phyloP scores from a whole-genome alignment of 371 early-diverging fungal species.

The Mortierella sp. region DNA sequence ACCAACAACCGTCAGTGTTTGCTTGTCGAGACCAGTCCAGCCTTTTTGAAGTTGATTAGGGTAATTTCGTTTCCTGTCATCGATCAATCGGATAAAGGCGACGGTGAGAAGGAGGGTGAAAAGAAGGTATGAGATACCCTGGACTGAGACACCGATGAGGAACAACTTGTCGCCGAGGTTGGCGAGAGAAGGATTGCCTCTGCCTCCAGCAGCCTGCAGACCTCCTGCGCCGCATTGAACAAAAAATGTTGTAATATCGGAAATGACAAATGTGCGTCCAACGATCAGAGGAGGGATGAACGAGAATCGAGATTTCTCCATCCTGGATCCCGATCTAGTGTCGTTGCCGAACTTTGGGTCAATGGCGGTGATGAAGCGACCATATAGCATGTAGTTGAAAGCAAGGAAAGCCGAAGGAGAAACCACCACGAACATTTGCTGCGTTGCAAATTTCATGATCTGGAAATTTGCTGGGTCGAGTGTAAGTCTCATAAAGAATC shows the following conservation, averaged over 20 bases:
- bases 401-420: conserved; percentile 41
- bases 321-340: conserved; percentile 5
- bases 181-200: conserved; percentile 4
- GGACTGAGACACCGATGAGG: conserved; percentile 30
- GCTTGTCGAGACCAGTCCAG: conserved; percentile 22
- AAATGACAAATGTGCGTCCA: conserved; percentile 32
- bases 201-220: conserved; percentile 7
- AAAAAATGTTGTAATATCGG: conserved; percentile 27
- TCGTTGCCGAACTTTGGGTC: conserved; percentile 31
- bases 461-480: conserved; percentile 19
- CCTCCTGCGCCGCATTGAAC: conserved; percentile 35
- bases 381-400: conserved; percentile 50
- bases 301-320: conserved; percentile 33
- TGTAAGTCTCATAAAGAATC: conserved; percentile 21
- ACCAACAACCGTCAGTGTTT: background rate
- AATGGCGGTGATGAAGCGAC: conserved; percentile 28
- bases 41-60: background rate
- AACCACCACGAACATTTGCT: conserved; percentile 19
- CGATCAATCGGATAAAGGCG: conserved; percentile 19
- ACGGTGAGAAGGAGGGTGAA: conserved; percentile 33
- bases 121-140: conserved; percentile 31
- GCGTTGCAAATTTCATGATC: conserved; percentile 11
- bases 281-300: conserved; percentile 42
- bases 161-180: conserved; percentile 24
- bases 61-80: conserved; percentile 5